Conservation (phyloP, 176 grass and related monocot genomes). For the Paspalum vaginatum region DNA sequence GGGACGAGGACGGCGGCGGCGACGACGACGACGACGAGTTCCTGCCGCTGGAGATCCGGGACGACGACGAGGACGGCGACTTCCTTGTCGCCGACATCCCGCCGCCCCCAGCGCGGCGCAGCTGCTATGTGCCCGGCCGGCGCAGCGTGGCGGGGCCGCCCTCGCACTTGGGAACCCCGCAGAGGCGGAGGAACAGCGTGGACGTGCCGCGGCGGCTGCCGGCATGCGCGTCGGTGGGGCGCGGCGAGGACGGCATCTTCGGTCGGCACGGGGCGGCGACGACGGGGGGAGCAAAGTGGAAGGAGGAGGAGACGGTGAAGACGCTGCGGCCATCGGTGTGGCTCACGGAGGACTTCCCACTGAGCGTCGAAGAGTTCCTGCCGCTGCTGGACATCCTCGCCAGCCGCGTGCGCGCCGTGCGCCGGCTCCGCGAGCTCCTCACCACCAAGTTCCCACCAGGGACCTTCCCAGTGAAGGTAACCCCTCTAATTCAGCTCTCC, state of each 20-base stretch:
- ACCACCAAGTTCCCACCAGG: constrained; percentile 92
- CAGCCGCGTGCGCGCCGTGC: constrained; percentile 78
- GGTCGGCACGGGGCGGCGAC: constrained; percentile 33
- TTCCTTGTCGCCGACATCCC: constrained; percentile 92
- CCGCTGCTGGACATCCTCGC: constrained; percentile 94
- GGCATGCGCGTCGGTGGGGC: constrained; percentile 45
- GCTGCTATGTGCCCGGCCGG: constrained; percentile 76
- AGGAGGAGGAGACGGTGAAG: constrained; percentile 99
- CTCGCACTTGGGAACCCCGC: constrained; percentile 47
- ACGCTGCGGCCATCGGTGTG: constrained; percentile 84
- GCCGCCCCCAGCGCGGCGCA: constrained; percentile 56
- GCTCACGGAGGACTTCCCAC: constrained; percentile 94
- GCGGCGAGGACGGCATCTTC: constrained; percentile 49
- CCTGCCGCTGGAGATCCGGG: constrained; percentile 79
- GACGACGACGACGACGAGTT: constrained; percentile 68
- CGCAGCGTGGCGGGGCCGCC: constrained; percentile 49
- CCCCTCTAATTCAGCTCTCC: not conserved
- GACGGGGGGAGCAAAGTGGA: constrained; percentile 59
- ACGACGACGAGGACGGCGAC: constrained; percentile 86
- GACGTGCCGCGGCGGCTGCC: constrained; percentile 61
- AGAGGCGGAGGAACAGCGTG: constrained; percentile 81
- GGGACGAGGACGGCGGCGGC: constrained; percentile 54
- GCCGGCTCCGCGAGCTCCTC: constrained; percentile 88
- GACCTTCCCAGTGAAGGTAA: constrained; percentile 97
- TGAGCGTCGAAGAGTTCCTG: constrained; percentile 88